Conservation (phyloP, 2,329 filamentous ascomycete species). For the Cladophialophora bantiana region DNA sequence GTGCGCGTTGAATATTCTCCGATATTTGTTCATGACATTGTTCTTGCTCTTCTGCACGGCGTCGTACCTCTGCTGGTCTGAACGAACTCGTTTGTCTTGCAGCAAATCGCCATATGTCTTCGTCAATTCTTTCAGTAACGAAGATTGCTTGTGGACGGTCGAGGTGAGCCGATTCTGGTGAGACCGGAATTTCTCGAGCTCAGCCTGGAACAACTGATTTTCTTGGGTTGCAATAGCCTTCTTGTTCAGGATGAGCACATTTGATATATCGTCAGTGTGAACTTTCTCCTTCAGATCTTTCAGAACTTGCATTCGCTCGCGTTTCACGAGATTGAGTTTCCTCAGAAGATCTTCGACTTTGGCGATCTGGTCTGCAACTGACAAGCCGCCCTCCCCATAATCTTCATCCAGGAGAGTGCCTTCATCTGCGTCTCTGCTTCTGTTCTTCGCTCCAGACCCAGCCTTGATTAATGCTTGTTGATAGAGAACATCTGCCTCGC, state of each 20-base stretch:
- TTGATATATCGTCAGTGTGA: conserved; percentile 90
- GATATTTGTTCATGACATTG: conserved; percentile 83
- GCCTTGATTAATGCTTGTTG: conserved; percentile 84
- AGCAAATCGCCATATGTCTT: conserved; percentile 83
- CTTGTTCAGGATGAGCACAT: conserved; percentile 96
- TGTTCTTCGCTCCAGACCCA: conserved; percentile 66
- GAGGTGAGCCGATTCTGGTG: conserved; percentile 91
- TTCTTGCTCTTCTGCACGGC: conserved; percentile 81
- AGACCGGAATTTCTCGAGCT: conserved; percentile 95
- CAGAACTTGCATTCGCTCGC: conserved; percentile 86
- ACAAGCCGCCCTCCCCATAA: conserved; percentile 79
- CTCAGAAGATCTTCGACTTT: conserved; percentile 89
- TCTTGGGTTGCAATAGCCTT: conserved; percentile 94
- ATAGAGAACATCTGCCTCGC: conserved; percentile 87
- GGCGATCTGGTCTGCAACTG: conserved; percentile 86
- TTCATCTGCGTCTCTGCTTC: conserved; percentile 66
- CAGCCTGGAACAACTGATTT: conserved; percentile 87
- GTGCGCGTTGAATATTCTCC: conserved; percentile 90
- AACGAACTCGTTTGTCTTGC: conserved; percentile 90
- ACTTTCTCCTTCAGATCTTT: conserved; percentile 99
- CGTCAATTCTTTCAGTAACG: conserved; percentile 93
- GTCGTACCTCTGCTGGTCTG: conserved; percentile 96
- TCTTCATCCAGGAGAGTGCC: conserved; percentile 89
- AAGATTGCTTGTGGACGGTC: conserved; percentile 92
- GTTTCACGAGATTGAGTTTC: conserved; percentile 89